phyloP scores from a whole-genome alignment of 2,329 filamentous ascomycete genomes.

The Fusarium sp. region DNA sequence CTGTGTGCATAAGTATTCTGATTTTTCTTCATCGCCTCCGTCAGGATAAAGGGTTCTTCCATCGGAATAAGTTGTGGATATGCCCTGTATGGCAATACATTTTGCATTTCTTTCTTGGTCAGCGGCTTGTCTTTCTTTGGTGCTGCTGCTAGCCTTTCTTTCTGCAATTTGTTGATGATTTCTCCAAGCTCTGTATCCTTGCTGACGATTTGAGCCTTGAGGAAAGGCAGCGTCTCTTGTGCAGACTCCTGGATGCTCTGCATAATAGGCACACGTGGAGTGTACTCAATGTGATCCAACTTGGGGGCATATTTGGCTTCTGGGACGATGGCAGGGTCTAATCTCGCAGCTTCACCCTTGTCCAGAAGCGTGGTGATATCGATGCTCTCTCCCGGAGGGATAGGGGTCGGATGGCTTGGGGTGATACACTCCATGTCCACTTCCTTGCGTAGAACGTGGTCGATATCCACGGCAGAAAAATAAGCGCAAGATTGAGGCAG shows the following conservation, averaged over 20 bases:
- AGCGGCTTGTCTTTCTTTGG: conserved; percentile 43
- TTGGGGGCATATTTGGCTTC: conserved; percentile 63
- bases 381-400: conserved; percentile 86
- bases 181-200: conserved; percentile 79
- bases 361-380: conserved; percentile 83
- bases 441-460: conserved; percentile 95
- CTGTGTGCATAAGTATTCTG: conserved; percentile 35
- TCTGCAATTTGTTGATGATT: conserved; percentile 73
- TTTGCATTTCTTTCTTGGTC: conserved; percentile 46
- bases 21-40: conserved; percentile 49
- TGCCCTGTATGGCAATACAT: conserved; percentile 54
- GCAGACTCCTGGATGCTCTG: conserved; percentile 68
- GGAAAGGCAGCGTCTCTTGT: conserved; percentile 68
- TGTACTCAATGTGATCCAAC: conserved; percentile 74
- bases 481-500: conserved; percentile 94
- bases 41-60: conserved; percentile 53
- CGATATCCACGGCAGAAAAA: conserved; percentile 95
- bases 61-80: conserved; percentile 51
- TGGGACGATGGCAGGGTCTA: conserved; percentile 75
- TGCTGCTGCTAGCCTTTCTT: conserved; percentile 43
- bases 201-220: conserved; percentile 85
- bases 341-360: conserved; percentile 74
- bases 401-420: conserved; percentile 82
- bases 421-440: conserved; percentile 98
- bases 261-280: conserved; percentile 82